phyloP scores from a whole-genome alignment of 148 eudicot species.

The Chenopodium berlandieri region DNA sequence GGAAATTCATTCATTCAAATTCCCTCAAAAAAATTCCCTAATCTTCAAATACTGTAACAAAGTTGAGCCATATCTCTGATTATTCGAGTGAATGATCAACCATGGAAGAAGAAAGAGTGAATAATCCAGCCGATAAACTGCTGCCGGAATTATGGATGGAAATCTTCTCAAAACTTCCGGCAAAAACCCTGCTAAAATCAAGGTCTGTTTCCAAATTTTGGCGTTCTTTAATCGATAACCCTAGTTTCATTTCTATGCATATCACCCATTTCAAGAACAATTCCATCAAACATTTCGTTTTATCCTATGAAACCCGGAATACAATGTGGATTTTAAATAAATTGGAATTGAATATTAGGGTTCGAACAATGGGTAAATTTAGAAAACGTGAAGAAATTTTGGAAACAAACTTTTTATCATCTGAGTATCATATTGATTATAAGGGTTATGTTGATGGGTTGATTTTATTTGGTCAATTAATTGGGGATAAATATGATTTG shows the following conservation, averaged over 20 bases:
- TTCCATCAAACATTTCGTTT: neutral
- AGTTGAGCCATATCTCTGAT: no score
- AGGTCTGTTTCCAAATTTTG: constrained; percentile 15
- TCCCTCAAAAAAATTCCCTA: no score
- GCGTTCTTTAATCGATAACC: constrained; percentile 9
- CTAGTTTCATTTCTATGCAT: constrained; percentile 6
- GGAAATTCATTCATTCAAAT: no score
- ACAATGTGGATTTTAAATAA: no score
- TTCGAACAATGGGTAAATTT: constrained; percentile 8
- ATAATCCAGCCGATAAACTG: no score
- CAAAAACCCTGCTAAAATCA: neutral
- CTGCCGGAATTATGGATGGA: constrained; percentile 12
- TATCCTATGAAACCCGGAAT: neutral
- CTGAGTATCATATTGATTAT: neutral
- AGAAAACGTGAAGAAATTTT: neutral
- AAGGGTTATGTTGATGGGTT: constrained; percentile 10
- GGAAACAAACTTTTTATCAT: neutral
- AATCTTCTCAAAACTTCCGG: constrained; percentile 11
- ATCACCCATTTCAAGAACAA: neutral
- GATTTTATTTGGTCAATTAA: neutral
- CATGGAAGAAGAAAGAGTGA: no score
- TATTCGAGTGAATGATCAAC: no score
- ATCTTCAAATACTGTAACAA: no score
- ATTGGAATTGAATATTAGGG: neutral
- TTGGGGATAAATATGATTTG: neutral